phyloP scores from a whole-genome alignment of 805 yeast genomes.

The Groenewaldozyma tartarivorans region DNA sequence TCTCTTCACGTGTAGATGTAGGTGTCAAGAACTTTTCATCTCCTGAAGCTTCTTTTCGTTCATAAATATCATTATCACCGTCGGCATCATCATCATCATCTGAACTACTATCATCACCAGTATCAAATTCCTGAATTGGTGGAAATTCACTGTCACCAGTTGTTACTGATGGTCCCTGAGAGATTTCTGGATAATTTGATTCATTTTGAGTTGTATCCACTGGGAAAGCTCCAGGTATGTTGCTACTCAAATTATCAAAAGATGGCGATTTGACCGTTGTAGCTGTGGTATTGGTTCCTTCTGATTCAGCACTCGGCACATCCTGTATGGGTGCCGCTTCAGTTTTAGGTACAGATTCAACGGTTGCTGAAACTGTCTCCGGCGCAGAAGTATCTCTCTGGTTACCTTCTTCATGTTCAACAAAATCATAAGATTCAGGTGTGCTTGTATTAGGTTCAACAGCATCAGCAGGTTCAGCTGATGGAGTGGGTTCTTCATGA shows the following conservation, averaged over 20 bases:
- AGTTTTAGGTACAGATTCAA: background rate
- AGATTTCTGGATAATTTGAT: background rate
- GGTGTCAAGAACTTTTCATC: conserved; percentile 8
- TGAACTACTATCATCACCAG: conserved; percentile 18
- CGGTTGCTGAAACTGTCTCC: too few species aligned
- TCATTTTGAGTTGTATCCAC: too few species aligned
- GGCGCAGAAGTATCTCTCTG: too few species aligned
- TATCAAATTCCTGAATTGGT: conserved; percentile 18
- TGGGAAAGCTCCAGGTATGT: too few species aligned
- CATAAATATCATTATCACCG: conserved; percentile 10
- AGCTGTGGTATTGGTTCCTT: background rate
- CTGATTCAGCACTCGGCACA: background rate
- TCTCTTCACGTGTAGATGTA: conserved; percentile 7
- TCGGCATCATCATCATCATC: conserved; percentile 25
- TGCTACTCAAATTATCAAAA: background rate
- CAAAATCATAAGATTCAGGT: background rate
- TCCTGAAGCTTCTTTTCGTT: conserved; percentile 4
- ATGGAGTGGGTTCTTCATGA: background rate
- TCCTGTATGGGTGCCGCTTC: too few species aligned
- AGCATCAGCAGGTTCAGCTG: background rate
- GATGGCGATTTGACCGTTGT: background rate
- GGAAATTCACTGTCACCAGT: conserved; percentile 18
- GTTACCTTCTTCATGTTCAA: background rate
- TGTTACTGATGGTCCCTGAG: background rate
- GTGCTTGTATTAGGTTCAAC: background rate